phyloP scores from a whole-genome alignment of 1,284 basidiomycete species.

The Meripilus lineatus region DNA sequence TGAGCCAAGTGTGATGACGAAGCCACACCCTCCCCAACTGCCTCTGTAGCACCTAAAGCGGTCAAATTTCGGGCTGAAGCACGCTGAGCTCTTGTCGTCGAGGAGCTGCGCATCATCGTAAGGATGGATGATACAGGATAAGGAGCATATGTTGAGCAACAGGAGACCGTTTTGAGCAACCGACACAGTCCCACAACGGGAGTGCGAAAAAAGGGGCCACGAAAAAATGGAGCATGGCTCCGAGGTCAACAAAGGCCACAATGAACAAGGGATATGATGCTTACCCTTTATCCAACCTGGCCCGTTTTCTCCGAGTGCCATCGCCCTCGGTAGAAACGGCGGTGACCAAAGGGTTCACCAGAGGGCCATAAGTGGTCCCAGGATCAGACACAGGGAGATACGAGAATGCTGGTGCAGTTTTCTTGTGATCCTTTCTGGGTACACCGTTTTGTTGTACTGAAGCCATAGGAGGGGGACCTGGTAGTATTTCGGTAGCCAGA shows the following conservation, averaged over 20 bases:
- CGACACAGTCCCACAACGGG: no score
- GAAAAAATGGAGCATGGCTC: constrained; percentile 14
- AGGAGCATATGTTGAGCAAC: constrained; percentile 7
- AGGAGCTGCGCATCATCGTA: no score
- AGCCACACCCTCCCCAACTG: constrained; percentile 29
- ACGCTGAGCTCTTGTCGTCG: constrained; percentile 66
- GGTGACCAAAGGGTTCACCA: constrained; percentile 40
- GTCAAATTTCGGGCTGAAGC: constrained; percentile 66
- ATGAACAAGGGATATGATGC: constrained; percentile 24
- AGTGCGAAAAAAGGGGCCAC: constrained; percentile 8
- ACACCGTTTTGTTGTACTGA: constrained; percentile 55
- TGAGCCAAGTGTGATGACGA: constrained; percentile 33
- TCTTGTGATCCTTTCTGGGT: constrained; percentile 72
- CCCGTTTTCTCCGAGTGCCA: constrained; percentile 64
- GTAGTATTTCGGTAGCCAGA: constrained; percentile 79
- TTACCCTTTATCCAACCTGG: constrained; percentile 67
- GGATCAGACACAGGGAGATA: constrained; percentile 78
- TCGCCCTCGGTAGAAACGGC: constrained; percentile 55
- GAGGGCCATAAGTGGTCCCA: constrained; percentile 74
- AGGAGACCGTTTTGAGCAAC: constrained; percentile 1
- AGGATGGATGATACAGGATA: no score
- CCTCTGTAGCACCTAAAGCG: constrained; percentile 36
- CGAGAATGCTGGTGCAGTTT: constrained; percentile 57
- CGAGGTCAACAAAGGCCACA: constrained; percentile 12
- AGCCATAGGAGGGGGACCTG: constrained; percentile 69